These are phyloP conservation scores for Saccharomycopsis lassenensis DNA, from an alignment of 805 yeast species.

Conservation along the genomic window DNA sequence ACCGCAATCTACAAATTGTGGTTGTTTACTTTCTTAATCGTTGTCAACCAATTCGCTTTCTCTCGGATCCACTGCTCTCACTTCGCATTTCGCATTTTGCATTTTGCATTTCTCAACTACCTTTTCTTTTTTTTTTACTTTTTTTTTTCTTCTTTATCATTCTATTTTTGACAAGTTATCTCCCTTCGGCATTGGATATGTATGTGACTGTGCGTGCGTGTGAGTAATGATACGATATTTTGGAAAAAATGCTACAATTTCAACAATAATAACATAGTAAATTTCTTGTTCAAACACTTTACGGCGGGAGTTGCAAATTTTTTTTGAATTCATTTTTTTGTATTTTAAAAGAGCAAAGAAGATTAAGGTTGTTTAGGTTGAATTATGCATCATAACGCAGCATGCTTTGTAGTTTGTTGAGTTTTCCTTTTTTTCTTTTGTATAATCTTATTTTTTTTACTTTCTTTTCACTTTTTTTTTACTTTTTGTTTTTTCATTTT, in stretches of 20 bases:
- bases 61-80: too few relatives aligned
- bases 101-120: too few relatives aligned
- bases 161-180: background rate
- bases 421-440: constrained; percentile 4
- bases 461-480: background rate
- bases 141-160: background rate
- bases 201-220: too few relatives aligned
- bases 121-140: background rate
- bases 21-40: too few relatives aligned
- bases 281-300: too few relatives aligned
- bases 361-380: background rate
- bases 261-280: too few relatives aligned
- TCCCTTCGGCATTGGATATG: constrained; percentile 1
- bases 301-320: too few relatives aligned
- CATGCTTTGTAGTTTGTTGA: background rate
- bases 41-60: too few relatives aligned
- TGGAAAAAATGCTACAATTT: too few relatives aligned
- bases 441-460: background rate
- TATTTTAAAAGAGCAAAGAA: background rate
- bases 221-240: too few relatives aligned
- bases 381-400: background rate
- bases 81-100: too few relatives aligned
- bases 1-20: too few relatives aligned
- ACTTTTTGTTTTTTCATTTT: constrained; percentile 1
- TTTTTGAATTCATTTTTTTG: background rate